phyloP scores from a whole-genome alignment of 371 early-diverging fungal species.

The Mucor irregularis region DNA sequence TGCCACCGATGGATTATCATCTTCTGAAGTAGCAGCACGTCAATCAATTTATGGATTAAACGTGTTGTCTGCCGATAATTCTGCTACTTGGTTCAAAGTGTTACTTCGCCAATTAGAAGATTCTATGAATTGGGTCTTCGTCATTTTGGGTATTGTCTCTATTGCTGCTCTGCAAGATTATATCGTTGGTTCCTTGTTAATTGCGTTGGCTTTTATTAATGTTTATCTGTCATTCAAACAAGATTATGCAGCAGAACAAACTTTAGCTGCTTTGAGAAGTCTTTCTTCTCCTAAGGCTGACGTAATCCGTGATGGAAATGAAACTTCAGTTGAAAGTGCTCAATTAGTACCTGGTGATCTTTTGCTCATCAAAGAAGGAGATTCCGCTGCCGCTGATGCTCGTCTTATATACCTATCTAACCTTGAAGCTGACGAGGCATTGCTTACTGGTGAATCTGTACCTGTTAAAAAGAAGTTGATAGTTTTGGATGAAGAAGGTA shows the following conservation, averaged over 20 bases:
- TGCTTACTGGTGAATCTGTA: slow-evolving; percentile 85
- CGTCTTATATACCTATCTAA: slow-evolving; percentile 79
- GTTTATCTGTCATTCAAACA: slow-evolving; percentile 83
- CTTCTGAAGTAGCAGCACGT: slow-evolving; percentile 52
- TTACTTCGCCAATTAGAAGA: slow-evolving; percentile 80
- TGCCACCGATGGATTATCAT: slow-evolving; percentile 55
- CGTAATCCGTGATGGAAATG: slow-evolving; percentile 79
- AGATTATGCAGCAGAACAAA: slow-evolving; percentile 87
- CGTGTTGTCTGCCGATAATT: slow-evolving; percentile 59
- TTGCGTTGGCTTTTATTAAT: slow-evolving; percentile 75
- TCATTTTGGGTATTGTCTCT: slow-evolving; percentile 64
- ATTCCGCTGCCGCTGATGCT: slow-evolving; percentile 88
- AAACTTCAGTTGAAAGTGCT: slow-evolving; percentile 62
- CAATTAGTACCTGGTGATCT: slow-evolving; percentile 91
- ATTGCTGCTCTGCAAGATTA: slow-evolving; percentile 59
- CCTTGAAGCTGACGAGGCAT: slow-evolving; percentile 80
- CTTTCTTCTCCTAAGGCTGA: slow-evolving; percentile 74
- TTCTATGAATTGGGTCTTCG: slow-evolving; percentile 79
- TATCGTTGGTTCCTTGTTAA: slow-evolving; percentile 67
- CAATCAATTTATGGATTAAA: slow-evolving; percentile 72
- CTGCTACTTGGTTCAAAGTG: slow-evolving; percentile 68
- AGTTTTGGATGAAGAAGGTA: slow-evolving; percentile 25
- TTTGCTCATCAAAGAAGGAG: slow-evolving; percentile 82
- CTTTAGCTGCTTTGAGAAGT: slow-evolving; percentile 81
- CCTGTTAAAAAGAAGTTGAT: slow-evolving; percentile 65